These are phyloP conservation scores for Stachybotrys echinatus DNA, from an alignment of 2,329 filamentous ascomycete genomes.

Conservation along the genomic window DNA sequence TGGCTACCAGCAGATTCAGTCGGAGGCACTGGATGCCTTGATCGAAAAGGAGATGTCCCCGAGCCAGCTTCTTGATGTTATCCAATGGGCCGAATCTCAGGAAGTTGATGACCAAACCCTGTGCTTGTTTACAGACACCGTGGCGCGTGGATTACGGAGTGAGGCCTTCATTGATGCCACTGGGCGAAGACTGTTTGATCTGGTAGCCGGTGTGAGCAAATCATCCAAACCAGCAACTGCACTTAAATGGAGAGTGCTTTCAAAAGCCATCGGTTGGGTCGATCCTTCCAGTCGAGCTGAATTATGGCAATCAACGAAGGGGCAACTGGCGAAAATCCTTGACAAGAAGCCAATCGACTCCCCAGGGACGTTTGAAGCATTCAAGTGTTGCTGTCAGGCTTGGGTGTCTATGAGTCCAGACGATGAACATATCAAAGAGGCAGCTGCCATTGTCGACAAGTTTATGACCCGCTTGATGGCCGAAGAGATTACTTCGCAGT, in stretches of 20 bases:
- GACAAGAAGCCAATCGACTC: constrained; percentile 24
- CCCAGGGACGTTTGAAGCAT: constrained; percentile 32
- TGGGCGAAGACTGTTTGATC: constrained; percentile 30
- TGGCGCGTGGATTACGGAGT: constrained; percentile 34
- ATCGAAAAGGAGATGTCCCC: constrained; percentile 39
- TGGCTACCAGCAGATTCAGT: constrained; percentile 10
- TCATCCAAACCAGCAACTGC: constrained; percentile 23
- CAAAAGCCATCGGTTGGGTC: constrained; percentile 29
- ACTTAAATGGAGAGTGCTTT: constrained; percentile 35
- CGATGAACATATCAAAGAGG: constrained; percentile 19
- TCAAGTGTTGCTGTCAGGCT: constrained; percentile 30
- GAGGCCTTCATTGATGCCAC: constrained; percentile 38
- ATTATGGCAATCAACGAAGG: constrained; percentile 27
- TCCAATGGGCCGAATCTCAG: constrained; percentile 36
- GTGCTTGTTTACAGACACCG: constrained; percentile 36
- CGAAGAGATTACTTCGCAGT: constrained; percentile 19
- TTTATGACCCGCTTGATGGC: constrained; percentile 29
- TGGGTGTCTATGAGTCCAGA: constrained; percentile 35
- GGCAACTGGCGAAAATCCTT: constrained; percentile 25
- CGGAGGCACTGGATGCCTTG: constrained; percentile 13
- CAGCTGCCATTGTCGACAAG: constrained; percentile 22
- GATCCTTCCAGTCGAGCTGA: constrained; percentile 18
- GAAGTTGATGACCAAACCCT: constrained; percentile 23
- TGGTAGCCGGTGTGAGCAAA: constrained; percentile 22
- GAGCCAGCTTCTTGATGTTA: constrained; percentile 35